Percentiles rank a stretch among this genome's conserved stretches.
phyloP scores from a whole-genome alignment of 2,329 filamentous ascomycete genomes.

The Clonostachys rosea region DNA sequence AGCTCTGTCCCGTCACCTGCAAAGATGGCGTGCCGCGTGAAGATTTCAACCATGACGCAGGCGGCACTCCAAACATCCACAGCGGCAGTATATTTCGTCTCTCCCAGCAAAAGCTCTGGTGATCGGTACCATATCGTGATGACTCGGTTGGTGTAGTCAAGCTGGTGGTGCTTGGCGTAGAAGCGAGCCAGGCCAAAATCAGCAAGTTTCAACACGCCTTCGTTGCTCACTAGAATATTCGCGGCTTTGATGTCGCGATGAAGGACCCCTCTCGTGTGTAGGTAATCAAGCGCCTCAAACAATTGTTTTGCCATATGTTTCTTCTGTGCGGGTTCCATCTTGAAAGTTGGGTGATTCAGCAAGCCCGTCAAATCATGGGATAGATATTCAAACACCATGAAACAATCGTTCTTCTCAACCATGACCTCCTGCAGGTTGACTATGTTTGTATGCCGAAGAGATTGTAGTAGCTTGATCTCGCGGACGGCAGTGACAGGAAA shows the following conservation, averaged over 20 bases:
- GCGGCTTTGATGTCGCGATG: conserved; percentile 98
- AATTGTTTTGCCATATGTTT: conserved; percentile 91
- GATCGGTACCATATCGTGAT: conserved; percentile 98
- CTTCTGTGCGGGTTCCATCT: conserved; percentile 77
- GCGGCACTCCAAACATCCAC: conserved; percentile 97
- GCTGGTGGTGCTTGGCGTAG: conserved; percentile 84
- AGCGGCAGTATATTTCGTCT: conserved; percentile 84
- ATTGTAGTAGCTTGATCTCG: conserved; percentile 89
- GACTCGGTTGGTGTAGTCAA: conserved; percentile 97
- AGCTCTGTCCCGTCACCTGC: conserved; percentile 95
- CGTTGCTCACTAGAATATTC: conserved; percentile 90
- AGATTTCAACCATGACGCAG: conserved; percentile 95
- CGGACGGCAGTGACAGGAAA: conserved; percentile 88
- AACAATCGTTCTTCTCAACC: conserved; percentile 98
- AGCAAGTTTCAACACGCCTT: conserved; percentile 84
- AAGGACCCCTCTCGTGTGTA: conserved; percentile 88
- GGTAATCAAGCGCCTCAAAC: conserved; percentile 89
- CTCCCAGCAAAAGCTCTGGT: conserved; percentile 83
- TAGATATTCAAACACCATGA: conserved; percentile 99
- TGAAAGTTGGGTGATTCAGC: conserved; percentile 90
- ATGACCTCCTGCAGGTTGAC: conserved; percentile 87
- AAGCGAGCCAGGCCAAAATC: conserved; percentile 96
- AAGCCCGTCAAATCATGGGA: conserved; percentile 94
- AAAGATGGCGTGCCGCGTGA: conserved; percentile 89
- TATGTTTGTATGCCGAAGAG: conserved; percentile 75